phyloP scores from a whole-genome alignment of 768 basidiomycete species.

The Mycena galopus region DNA sequence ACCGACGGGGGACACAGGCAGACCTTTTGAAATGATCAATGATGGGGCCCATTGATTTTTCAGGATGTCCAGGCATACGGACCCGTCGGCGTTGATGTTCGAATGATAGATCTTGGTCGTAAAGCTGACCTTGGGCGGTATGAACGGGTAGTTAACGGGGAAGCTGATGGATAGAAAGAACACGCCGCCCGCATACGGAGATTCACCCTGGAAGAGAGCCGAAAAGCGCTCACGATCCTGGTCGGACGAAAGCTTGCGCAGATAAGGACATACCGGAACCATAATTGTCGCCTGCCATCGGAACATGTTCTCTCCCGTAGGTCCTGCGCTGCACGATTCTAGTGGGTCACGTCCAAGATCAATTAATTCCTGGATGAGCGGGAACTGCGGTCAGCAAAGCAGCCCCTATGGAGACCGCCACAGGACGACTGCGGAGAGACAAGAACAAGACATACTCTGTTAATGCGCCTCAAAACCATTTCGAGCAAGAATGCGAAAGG shows the following conservation, averaged over 20 bases:
- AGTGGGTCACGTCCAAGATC: constrained; percentile 99
- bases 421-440: constrained; percentile 10
- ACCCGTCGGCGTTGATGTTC: constrained; percentile 99
- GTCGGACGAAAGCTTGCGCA: constrained; percentile 40
- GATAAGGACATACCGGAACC: constrained; percentile 85
- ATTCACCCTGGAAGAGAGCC: constrained; percentile 78
- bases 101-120: constrained; percentile 99
- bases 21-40: constrained; percentile 98
- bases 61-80: constrained; percentile 98
- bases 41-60: constrained; percentile 99
- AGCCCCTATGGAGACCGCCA: constrained; percentile 38
- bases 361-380: constrained; percentile 85
- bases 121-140: constrained; percentile 99
- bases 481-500: constrained; percentile 29
- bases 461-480: constrained; percentile 99
- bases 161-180: constrained; percentile 97
- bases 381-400: constrained; percentile 37
- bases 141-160: constrained; percentile 99
- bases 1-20: constrained; percentile 38
- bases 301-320: constrained; percentile 98
- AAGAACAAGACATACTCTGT: constrained; percentile 87
- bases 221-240: constrained; percentile 30
- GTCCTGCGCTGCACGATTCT: constrained; percentile 98
- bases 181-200: constrained; percentile 98
- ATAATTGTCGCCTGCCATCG: constrained; percentile 99